These are phyloP conservation scores for Suillus brevipes DNA, from an alignment of 768 basidiomycete species.

Conservation along the genomic window DNA sequence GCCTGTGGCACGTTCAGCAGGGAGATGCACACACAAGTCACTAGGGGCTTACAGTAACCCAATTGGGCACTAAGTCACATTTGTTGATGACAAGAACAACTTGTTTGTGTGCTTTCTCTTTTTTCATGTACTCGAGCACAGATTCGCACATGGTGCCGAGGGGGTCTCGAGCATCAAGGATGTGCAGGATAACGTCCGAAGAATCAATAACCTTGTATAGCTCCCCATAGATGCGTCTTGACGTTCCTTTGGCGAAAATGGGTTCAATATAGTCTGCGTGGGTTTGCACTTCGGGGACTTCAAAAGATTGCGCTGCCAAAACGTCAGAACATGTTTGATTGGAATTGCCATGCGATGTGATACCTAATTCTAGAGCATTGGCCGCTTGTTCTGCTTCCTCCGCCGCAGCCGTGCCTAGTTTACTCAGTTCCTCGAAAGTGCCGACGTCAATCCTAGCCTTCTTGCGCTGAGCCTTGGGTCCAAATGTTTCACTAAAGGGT, in stretches of 20 bases:
- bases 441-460: constrained; percentile 84
- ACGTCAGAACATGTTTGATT: background rate
- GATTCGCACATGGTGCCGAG: constrained; percentile 94
- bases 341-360: constrained; percentile 26
- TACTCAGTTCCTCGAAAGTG: constrained; percentile 86
- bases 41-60: constrained; percentile 82
- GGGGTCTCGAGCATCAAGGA: constrained; percentile 94
- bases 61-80: constrained; percentile 96
- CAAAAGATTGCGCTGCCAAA: background rate
- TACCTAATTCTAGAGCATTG: constrained; percentile 37
- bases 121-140: constrained; percentile 87
- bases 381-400: constrained; percentile 52
- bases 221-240: constrained; percentile 94
- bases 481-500: constrained; percentile 92
- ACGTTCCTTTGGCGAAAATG: constrained; percentile 94
- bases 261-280: constrained; percentile 86
- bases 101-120: constrained; percentile 98
- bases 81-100: constrained; percentile 97
- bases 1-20: constrained; percentile 50
- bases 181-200: constrained; percentile 92
- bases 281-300: constrained; percentile 37
- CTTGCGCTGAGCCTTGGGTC: constrained; percentile 94
- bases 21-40: background rate
- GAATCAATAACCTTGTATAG: constrained; percentile 99
- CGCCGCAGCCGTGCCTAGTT: constrained; percentile 54